Conservation (phyloP, 2,329 filamentous ascomycete genomes). For the Fusarium hostae region DNA sequence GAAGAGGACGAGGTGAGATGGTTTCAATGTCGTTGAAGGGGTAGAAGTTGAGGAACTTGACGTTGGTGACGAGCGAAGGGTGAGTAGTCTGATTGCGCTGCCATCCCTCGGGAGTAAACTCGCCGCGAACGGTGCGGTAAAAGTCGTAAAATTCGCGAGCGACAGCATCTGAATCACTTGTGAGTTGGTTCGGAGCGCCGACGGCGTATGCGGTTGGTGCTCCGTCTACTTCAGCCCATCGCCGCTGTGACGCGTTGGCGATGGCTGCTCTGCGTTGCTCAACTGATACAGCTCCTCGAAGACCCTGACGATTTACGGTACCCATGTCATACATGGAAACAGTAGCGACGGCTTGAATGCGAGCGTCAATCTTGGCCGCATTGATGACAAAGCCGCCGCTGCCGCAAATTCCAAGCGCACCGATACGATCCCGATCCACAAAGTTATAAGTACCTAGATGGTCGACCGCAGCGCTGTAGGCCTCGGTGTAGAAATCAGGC, state of each 20-base stretch:
- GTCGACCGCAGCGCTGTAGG: not conserved
- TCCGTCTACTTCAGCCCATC: not conserved
- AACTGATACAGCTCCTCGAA: fast-evolving
- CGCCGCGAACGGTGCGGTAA: not conserved
- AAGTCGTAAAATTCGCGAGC: not conserved
- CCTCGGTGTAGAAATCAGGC: not conserved
- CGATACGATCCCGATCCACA: not conserved
- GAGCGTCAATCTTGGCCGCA: not conserved
- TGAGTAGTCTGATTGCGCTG: not conserved
- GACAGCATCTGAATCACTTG: not conserved
- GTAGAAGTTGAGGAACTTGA: not conserved
- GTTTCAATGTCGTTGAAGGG: not conserved
- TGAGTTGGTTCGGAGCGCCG: not conserved
- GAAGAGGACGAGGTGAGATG: not conserved
- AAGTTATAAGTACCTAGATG: not conserved
- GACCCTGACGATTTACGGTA: not conserved
- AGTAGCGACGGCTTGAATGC: not conserved
- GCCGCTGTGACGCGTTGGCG: not conserved
- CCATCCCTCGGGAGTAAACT: not conserved
- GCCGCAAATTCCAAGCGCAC: not conserved
- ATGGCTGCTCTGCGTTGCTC: not conserved
- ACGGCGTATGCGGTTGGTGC: fast-evolving
- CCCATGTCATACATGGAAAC: slow-evolving; percentile 5
- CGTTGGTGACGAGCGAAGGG: not conserved
- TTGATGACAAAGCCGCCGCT: not conserved